Percentiles rank a stretch among this genome's conserved stretches.
Conservation (phyloP, 345 rosid species). For the Hypericum perforatum region DNA sequence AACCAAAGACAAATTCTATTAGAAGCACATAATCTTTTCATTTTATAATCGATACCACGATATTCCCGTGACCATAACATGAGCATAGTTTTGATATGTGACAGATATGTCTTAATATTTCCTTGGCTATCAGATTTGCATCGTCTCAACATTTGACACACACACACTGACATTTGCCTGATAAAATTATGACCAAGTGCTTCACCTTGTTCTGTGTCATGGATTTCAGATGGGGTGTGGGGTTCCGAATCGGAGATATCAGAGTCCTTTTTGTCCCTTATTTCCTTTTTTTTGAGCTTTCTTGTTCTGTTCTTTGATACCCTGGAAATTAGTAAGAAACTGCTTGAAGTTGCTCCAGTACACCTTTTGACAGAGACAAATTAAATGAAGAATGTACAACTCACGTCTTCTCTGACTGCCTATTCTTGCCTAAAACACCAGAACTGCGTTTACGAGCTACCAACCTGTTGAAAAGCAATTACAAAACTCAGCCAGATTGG, state of each 20-base stretch:
- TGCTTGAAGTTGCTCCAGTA: not conserved
- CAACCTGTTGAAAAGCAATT: constrained; percentile 36
- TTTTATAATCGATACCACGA: no score
- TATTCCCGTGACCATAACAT: no score
- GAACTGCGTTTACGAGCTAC: constrained; percentile 33
- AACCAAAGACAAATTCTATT: no score
- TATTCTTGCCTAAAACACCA: constrained; percentile 27
- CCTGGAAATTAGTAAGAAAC: constrained; percentile 24
- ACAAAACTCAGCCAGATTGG: constrained; percentile 9
- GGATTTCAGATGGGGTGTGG: constrained; percentile 14
- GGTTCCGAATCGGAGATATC: constrained; percentile 35
- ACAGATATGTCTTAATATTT: no score
- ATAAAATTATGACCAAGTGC: not conserved
- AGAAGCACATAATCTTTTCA: no score
- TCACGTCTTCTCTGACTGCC: constrained; percentile 44
- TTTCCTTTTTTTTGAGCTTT: constrained; percentile 11
- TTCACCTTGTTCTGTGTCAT: constrained; percentile 30
- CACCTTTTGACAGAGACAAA: constrained; percentile 5
- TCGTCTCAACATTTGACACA: no score
- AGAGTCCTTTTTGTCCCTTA: constrained; percentile 34
- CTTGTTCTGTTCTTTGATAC: constrained; percentile 65
- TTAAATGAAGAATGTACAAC: constrained; percentile 12
- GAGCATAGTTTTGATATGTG: no score
- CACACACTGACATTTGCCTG: not conserved
- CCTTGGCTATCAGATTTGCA: no score